These are phyloP conservation scores for Neurospora cerealis DNA, from an alignment of 495 filamentous ascomycete species.

Conservation along the genomic window DNA sequence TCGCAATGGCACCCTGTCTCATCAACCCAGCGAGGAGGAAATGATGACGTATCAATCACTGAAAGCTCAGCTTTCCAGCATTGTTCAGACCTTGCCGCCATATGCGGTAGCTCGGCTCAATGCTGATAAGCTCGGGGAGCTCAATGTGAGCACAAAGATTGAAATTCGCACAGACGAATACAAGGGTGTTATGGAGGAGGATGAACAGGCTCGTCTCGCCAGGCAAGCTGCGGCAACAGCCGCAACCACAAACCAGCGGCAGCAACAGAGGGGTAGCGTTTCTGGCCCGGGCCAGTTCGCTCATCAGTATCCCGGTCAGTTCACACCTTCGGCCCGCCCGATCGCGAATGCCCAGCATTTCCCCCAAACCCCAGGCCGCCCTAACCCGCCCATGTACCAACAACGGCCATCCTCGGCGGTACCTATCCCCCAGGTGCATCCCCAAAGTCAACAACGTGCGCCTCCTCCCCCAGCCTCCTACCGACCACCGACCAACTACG, in stretches of 20 bases:
- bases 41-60: conserved; percentile 62
- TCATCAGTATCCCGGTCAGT: conserved; percentile 28
- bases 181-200: conserved; percentile 77
- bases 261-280: conserved; percentile 30
- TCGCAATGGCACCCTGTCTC: conserved; percentile 35
- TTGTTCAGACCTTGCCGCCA: conserved; percentile 70
- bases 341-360: conserved; percentile 32
- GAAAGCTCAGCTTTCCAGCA: conserved; percentile 57
- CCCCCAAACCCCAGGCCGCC: conserved; percentile 31
- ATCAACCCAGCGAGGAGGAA: conserved; percentile 53
- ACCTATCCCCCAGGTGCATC: conserved; percentile 22
- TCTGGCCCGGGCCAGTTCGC: conserved; percentile 21
- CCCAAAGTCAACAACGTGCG: conserved; percentile 19
- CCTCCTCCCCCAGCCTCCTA: conserved; percentile 16
- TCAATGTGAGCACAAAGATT: conserved; percentile 78
- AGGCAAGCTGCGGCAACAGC: conserved; percentile 27
- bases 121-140: conserved; percentile 68
- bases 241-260: conserved; percentile 23
- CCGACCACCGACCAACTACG: conserved; percentile 19
- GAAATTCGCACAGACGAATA: conserved; percentile 60
- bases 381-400: conserved; percentile 24
- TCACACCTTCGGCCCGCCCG: conserved; percentile 25
- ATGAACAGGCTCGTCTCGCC: conserved; percentile 45
- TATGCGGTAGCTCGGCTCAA: conserved; percentile 79
- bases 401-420: conserved; percentile 21